phyloP scores from a whole-genome alignment of 164 flowering plant genomes.

The Cinnamomum micranthum region DNA sequence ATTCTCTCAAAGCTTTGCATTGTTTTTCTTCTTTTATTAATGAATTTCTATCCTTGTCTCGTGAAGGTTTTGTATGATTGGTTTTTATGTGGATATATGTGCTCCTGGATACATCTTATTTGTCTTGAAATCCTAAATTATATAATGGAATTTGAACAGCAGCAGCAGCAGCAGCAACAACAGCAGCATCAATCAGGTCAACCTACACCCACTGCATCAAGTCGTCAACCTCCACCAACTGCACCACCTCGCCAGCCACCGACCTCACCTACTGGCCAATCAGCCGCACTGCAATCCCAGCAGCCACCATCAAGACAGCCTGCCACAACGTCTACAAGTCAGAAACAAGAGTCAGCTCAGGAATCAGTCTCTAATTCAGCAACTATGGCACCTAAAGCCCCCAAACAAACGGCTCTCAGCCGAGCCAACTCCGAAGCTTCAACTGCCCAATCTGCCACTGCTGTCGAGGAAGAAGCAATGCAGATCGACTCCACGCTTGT shows the following conservation, averaged over 20 bases:
- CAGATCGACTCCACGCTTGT: slow-evolving; percentile 35
- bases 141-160: background rate
- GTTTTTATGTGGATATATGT: no score
- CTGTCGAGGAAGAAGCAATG: slow-evolving; percentile 33
- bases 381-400: slow-evolving; percentile 20
- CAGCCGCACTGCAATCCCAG: slow-evolving; percentile 2
- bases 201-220: slow-evolving; percentile 26
- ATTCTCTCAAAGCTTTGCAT: no score
- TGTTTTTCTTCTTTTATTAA: no score
- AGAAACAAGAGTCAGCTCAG: slow-evolving; percentile 32
- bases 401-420: slow-evolving; percentile 17
- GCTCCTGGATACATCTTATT: no score
- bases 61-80: no score
- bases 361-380: slow-evolving; percentile 28
- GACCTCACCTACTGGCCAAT: background rate
- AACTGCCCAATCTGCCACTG: slow-evolving; percentile 13
- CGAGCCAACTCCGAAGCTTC: slow-evolving; percentile 10
- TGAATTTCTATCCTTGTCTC: no score
- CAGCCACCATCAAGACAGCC: slow-evolving; percentile 38
- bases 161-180: slow-evolving; percentile 32
- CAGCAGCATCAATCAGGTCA: slow-evolving; percentile 21
- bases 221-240: slow-evolving; percentile 28
- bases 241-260: slow-evolving; percentile 17
- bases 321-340: slow-evolving; percentile 20
- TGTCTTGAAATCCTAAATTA: background rate